Base-by-base conservation (phyloP, 78 protist species). In the Planoprotostelium fungivorum region DNA sequence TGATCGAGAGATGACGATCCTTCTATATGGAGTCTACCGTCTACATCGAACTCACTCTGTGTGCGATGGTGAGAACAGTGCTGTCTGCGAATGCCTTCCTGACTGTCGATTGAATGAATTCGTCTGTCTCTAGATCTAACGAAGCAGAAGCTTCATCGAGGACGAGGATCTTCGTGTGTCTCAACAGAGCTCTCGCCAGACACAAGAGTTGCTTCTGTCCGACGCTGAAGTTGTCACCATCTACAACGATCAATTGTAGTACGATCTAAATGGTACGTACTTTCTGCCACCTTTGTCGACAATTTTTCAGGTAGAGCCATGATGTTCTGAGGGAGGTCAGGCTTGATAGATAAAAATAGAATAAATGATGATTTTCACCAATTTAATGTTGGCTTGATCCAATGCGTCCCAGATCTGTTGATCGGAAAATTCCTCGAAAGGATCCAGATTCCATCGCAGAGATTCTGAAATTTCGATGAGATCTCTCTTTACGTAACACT, bases 91-190 rank as follows among this genome's bases (percentile, higher is more conserved):
- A 96, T 34, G 1, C 35, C 1, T 0, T 0, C 36, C 93, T 92
- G 37, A 94, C 34, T 29, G 90, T 86, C 63, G 0, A 1, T 84
- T 94, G 96, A n/a, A 96, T 87, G 28, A 84, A 85, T 63, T 0
- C 39, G 87, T 96, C 97, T 28, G 97, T 94, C 87, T 97, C 90
- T 35, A 86, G 0, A 39, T 97, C 99, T 37, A 96, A 86, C 1
- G 63, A 38, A 0, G 98, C 98, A 0, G 99, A 97, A 16, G 98
- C 99, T 89, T 98, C 99, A 89, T 96, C 97, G 37, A 95, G 36
- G 38, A 96, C 34, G 84, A 94, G 85, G 36, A 96, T 35, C 1
- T 89, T 92, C 1, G 96, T 1, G 28, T 63, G 36, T 25, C 94
- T 83, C 36, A 95, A 93, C 36, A 98, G 38, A 16, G 99, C 99